phyloP scores from a whole-genome alignment of 2,329 filamentous ascomycete genomes.

The Fusarium domesticum region DNA sequence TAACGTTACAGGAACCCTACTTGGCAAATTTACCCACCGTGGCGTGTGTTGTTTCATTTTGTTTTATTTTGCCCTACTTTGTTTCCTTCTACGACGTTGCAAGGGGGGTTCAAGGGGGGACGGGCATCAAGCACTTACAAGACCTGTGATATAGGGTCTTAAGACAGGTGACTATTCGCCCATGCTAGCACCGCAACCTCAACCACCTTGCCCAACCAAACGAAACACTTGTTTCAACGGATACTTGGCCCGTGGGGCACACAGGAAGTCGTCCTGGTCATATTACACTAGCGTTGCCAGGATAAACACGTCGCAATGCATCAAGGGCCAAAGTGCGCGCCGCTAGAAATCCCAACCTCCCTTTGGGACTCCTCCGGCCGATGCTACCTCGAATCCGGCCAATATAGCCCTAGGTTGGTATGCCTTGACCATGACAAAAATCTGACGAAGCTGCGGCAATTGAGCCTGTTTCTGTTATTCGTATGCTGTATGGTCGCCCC shows the following conservation, averaged over 20 bases:
- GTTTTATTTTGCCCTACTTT: conserved; percentile 13
- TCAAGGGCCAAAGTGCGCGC: conserved; percentile 17
- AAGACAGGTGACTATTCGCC: conserved; percentile 27
- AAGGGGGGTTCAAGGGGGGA: conserved; percentile 6
- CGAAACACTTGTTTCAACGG: conserved; percentile 23
- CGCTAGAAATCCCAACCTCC: conserved; percentile 15
- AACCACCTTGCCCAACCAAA: conserved; percentile 24
- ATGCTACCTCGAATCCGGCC: conserved; percentile 22
- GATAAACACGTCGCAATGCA: conserved; percentile 27
- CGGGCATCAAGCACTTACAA: conserved; percentile 20
- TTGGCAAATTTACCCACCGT: background rate
- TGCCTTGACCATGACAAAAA: conserved; percentile 22
- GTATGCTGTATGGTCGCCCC: background rate
- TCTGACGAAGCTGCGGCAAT: conserved; percentile 24
- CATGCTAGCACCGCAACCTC: conserved; percentile 17
- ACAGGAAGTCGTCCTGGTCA: conserved; percentile 9
- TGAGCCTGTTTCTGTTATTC: background rate
- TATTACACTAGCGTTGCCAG: conserved; percentile 18
- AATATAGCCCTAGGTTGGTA: conserved; percentile 21
- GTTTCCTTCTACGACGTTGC: conserved; percentile 3
- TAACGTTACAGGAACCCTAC: no score
- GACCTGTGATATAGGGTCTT: conserved; percentile 27
- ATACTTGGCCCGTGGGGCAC: conserved; percentile 19
- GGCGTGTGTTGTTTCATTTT: background rate
- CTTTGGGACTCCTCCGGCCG: conserved; percentile 12